These are phyloP conservation scores for Nicotiana benthamiana DNA, from an alignment of 257 asterid genomes.

Conservation along the genomic window DNA sequence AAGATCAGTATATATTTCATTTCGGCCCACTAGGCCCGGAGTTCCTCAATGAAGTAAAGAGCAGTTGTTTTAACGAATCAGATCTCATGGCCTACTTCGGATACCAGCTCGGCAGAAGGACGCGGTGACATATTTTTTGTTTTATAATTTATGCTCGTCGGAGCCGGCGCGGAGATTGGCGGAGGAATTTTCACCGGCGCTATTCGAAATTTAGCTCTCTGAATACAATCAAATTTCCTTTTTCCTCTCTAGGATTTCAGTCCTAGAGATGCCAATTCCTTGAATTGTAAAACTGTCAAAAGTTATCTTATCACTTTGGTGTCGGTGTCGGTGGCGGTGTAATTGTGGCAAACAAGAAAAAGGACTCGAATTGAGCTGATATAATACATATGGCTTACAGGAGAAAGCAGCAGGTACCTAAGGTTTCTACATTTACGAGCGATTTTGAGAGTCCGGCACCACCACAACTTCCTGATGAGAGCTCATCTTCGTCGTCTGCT, in stretches of 20 bases:
- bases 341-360: background rate
- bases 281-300: background rate
- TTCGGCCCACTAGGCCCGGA: background rate
- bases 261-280: background rate
- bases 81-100: background rate
- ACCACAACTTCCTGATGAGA: conserved; percentile 24
- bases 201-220: background rate
- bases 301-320: background rate
- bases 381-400: conserved; percentile 50
- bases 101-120: background rate
- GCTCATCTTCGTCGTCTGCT: conserved; percentile 49
- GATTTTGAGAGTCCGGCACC: conserved; percentile 17
- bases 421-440: conserved; percentile 16
- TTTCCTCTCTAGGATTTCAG: background rate
- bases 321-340: background rate
- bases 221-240: background rate
- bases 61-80: background rate
- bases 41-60: background rate
- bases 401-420: conserved; percentile 64
- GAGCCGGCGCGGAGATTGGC: background rate
- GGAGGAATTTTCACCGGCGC: background rate
- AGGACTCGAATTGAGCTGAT: background rate
- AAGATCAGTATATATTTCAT: background rate
- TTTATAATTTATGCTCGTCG: background rate
- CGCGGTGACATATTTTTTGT: background rate